These are phyloP conservation scores for Mycena vitilis DNA, from an alignment of 768 basidiomycete species.

Conservation along the genomic window DNA sequence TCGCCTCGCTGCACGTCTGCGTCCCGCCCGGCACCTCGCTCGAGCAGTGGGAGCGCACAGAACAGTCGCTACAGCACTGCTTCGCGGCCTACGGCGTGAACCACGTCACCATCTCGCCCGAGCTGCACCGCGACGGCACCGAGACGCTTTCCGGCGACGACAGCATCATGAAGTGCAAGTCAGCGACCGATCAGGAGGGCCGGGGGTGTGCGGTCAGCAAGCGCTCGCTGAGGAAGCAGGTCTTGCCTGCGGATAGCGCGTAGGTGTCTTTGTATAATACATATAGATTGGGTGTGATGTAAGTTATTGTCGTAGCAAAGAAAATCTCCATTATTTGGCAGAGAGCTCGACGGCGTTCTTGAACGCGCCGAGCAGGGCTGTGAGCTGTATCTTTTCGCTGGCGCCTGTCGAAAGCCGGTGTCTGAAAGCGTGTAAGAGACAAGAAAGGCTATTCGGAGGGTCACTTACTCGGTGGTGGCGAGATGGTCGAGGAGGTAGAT, in stretches of 20 bases:
- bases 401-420: conserved; percentile 93
- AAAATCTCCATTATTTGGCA: conserved; percentile 48
- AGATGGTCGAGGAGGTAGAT: conserved; percentile 93
- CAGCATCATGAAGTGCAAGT: conserved; percentile 44
- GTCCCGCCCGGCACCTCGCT: conserved; percentile 60
- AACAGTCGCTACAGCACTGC: conserved; percentile 60
- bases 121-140: conserved; percentile 52
- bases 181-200: conserved; percentile 50
- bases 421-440: conserved; percentile 52
- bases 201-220: conserved; percentile 57
- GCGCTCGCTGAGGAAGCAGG: conserved; percentile 18
- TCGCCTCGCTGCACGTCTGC: conserved; percentile 67
- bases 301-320: conserved; percentile 14
- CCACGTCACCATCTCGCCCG: conserved; percentile 68
- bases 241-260: background rate
- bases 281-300: conserved; percentile 11
- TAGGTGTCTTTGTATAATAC: conserved; percentile 22
- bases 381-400: conserved; percentile 93
- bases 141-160: conserved; percentile 46
- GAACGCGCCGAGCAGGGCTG: conserved; percentile 91
- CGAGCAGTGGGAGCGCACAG: conserved; percentile 63
- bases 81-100: conserved; percentile 64
- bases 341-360: conserved; percentile 91
- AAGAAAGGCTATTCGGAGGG: background rate
- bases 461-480: conserved; percentile 92